Base-by-base conservation (phyloP, 2,329 filamentous ascomycete genomes). In the Paramyrothecium sp. region DNA sequence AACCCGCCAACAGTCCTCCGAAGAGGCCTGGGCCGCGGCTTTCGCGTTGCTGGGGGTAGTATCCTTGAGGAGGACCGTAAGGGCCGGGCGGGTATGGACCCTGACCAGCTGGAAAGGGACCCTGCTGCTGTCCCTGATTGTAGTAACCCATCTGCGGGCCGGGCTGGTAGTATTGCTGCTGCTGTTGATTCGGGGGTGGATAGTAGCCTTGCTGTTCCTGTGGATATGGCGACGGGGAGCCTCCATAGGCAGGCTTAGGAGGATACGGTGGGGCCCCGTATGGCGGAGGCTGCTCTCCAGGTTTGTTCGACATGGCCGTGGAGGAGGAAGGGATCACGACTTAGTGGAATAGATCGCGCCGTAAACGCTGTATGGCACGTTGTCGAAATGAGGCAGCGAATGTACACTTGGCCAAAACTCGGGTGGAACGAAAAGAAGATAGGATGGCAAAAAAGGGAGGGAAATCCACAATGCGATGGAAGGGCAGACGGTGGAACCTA, bases 1-100 rank as follows among this genome's bases (percentile, higher is more conserved):
- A 66, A 60, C 75, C 75, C 17, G 80, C 82, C 17, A 84, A 63
- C 54, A 83, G 67, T 47, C 78, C 80, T 34, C 77, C 76, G 47
- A 82, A 62, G 55, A 76, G 61, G 50, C 78, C 73, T 23, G 68
- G 61, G 56, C 63, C 65, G 48, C 69, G 67, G 51, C 70, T 70
- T 60, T 66, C 69, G 63, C 63, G 67, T 56, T 72, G 62, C 52
- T 71, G 66, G n/a, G 67, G 72, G 19, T 67, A 71, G 57, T 77
- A 74, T 48, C 72, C 73, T 44, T 73, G 72, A 21, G 70, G 73
- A 17, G 63, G 68, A 21, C 68, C 72, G 53, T 76, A 76, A 7
- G 71, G 69, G n/a, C 70, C 74, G 30, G 65, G 70, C 54, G 68
- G 68, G 60, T 75, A 73, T 50, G 69, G 69, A 19, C 67, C 71